Conservation (phyloP, 2,329 filamentous ascomycete genomes). For the Fusarium abutilonis region DNA sequence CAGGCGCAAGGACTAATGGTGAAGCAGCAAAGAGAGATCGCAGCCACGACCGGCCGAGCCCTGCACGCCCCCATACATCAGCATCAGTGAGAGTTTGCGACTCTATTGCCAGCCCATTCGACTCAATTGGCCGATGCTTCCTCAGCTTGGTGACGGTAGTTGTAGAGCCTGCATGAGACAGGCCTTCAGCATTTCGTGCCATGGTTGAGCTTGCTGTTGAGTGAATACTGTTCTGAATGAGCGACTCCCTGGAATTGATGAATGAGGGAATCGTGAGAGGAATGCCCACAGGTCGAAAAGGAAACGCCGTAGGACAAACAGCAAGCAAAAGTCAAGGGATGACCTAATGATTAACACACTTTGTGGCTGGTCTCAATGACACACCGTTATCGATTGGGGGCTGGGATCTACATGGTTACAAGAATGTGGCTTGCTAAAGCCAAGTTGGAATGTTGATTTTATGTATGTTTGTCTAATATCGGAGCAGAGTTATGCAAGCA, state of each 20-base stretch:
- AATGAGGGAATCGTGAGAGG: neutral
- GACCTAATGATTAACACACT: constrained; percentile 5
- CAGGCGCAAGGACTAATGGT: constrained; percentile 39
- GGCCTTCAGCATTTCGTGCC: constrained; percentile 7
- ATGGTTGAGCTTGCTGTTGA: neutral
- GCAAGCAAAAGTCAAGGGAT: neutral
- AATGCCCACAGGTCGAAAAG: neutral
- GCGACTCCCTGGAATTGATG: neutral
- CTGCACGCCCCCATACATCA: constrained; percentile 42
- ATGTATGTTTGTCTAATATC: neutral
- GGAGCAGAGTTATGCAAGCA: neutral
- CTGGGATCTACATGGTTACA: constrained; percentile 3
- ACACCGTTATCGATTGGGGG: constrained; percentile 15
- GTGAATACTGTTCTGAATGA: neutral
- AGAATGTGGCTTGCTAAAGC: neutral
- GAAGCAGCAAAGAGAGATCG: constrained; percentile 38
- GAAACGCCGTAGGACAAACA: constrained; percentile 2
- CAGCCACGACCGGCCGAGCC: constrained; percentile 39
- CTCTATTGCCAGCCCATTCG: neutral
- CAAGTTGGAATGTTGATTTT: neutral
- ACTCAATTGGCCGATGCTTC: neutral
- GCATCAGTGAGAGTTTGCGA: neutral
- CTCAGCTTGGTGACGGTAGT: neutral
- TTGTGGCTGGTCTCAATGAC: constrained; percentile 6
- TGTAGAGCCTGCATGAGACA: constrained; percentile 14